Base-by-base conservation (phyloP, 2,329 filamentous ascomycete species). In the Rhinocladiella similis region DNA sequence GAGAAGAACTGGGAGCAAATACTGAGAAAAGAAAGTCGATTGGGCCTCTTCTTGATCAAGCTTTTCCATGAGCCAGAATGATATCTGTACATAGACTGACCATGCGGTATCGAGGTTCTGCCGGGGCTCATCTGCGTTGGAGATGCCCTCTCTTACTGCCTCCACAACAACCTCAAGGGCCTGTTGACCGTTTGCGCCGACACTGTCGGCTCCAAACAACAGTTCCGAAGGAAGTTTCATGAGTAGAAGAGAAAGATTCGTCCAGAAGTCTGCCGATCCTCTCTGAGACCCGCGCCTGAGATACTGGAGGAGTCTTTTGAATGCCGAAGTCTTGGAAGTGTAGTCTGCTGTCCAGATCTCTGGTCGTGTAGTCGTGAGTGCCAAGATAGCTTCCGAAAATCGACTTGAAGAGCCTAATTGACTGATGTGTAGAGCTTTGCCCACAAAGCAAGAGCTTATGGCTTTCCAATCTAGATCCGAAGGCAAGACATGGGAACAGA, bases 271-370 rank as follows among this genome's bases (percentile, higher is more conserved):
- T 3, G 80, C 74, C 0, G 84, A 77, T 2, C 88, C 88, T n/a
- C 85, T 83, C 67, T 97, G 90, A 0, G 93, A 96, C 2, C 94
- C 93, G 65, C 86, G 89, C 60, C 89, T 86, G 5, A 97, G 76
- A 64, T 95, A 94, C 7, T 84, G 77, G 48, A 83, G 81, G 3
- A 99, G 72, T 19, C 87, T 74, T 57, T 77, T 83, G 58, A 73
- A 79, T 56, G 71, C 81, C 6, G 80, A 68, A 27, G 80, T 81
- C 68, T 85, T 86, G 46, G 78, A 80, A 25, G 73, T 77, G 69
- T 86, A 86, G 52, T 83, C 76, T 4, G 78, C 77, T 1, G 85
- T 87, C 94, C 94, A 99, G 9, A 92, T 77, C 14, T 84, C 80
- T 1, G 90, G 86, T 47, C 86, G 80, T 12, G 70, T 70, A 27